phyloP scores from a whole-genome alignment of 768 basidiomycete species.

The Mycena epipterygia region DNA sequence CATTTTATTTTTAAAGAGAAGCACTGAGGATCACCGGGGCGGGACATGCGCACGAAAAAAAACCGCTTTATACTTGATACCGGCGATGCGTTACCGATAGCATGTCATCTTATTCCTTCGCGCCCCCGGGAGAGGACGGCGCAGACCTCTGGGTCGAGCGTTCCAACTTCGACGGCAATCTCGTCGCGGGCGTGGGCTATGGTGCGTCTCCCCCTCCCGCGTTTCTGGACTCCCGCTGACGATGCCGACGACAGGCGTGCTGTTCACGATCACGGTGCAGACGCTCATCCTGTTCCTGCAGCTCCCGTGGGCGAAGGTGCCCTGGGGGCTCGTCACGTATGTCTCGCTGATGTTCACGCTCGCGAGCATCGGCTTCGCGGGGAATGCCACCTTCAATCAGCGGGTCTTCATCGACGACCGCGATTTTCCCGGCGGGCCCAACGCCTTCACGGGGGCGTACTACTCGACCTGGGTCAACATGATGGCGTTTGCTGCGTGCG shows the following conservation, averaged over 20 bases:
- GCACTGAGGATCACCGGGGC: too few relatives aligned
- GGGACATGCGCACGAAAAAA: too few relatives aligned
- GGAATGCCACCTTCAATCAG: conserved; percentile 38
- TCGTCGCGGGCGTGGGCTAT: conserved; percentile 39
- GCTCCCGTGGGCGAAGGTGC: not conserved
- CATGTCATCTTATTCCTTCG: not conserved
- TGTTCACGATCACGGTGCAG: not conserved
- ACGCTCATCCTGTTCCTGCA: not conserved
- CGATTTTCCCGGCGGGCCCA: conserved; percentile 39
- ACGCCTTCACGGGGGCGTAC: conserved; percentile 14
- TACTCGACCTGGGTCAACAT: not conserved
- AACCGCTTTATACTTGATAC: too few relatives aligned
- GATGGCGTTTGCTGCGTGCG: not conserved
- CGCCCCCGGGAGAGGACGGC: conserved; percentile 15
- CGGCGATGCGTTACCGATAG: too few relatives aligned
- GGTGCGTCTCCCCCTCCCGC: conserved; percentile 25
- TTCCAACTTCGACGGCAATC: conserved; percentile 38
- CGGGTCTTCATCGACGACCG: conserved; percentile 37
- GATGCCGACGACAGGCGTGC: not conserved
- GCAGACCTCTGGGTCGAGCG: conserved; percentile 37
- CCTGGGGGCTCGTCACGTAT: not conserved
- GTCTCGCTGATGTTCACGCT: conserved; percentile 33
- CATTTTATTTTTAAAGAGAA: too few relatives aligned
- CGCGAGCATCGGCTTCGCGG: conserved; percentile 36
- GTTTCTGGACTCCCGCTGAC: not conserved